Evolutionary conservation across 352 stramenopile species (phyloP).

Genomic region (Phytopythium mirpurense): DNA sequence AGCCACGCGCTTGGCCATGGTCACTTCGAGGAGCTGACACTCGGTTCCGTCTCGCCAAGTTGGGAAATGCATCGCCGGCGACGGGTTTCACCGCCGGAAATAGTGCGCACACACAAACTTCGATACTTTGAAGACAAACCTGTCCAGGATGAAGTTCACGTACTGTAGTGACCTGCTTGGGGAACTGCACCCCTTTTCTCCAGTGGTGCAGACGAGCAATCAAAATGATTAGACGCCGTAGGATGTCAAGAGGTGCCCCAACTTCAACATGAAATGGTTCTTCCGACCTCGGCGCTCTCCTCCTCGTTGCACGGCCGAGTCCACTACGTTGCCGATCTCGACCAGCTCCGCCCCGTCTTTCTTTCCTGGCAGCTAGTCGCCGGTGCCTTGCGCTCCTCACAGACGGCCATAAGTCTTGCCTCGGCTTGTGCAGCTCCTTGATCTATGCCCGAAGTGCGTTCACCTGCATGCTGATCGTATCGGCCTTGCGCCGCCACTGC

Average conservation of each 20-base stretch:
- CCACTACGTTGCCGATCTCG: constrained; percentile 98
- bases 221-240: constrained; percentile 3
- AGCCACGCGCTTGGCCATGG: constrained; percentile 41
- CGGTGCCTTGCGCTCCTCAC: constrained; percentile 75
- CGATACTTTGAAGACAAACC: no score
- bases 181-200: neutral
- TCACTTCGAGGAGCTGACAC: neutral
- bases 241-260: no score
- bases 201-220: constrained; percentile 1
- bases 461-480: constrained; percentile 84
- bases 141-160: no score
- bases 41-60: constrained; percentile 8
- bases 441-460: constrained; percentile 83
- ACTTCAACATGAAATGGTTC: no score
- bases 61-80: no score
- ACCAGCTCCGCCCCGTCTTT: constrained; percentile 79
- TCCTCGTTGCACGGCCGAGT: constrained; percentile 96
- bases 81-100: neutral
- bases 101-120: neutral
- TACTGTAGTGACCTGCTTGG: no score
- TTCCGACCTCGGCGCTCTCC: constrained; percentile 94
- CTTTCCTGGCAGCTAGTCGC: constrained; percentile 55
- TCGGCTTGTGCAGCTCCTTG: constrained; percentile 86
- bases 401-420: constrained; percentile 78
- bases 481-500: constrained; percentile 76